These are phyloP conservation scores for Torrubiella hemipterigena DNA, from an alignment of 2,329 filamentous ascomycete species.

Conservation along the genomic window DNA sequence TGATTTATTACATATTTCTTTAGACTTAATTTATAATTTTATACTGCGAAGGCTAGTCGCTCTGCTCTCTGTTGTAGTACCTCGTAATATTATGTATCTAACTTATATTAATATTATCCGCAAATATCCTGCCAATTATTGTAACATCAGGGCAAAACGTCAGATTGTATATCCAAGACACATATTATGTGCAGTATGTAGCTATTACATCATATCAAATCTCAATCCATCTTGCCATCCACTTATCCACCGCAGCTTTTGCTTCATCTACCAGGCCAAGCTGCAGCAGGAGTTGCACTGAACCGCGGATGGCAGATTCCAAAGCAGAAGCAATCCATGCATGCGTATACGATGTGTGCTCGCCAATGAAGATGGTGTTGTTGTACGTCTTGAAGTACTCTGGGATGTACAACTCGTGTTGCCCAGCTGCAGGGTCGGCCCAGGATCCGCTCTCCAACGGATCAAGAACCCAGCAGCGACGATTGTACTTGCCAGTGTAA, in stretches of 20 bases:
- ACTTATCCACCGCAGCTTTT: slow-evolving; percentile 48
- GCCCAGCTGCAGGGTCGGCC: slow-evolving; percentile 46
- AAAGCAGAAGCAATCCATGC: slow-evolving; percentile 58
- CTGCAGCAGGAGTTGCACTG: slow-evolving; percentile 50
- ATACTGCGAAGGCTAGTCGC: too few species aligned
- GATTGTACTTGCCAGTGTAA: slow-evolving; percentile 52
- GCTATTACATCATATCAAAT: too few species aligned
- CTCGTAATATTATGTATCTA: too few species aligned
- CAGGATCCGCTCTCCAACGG: slow-evolving; percentile 50
- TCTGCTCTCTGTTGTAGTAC: too few species aligned
- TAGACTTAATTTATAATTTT: too few species aligned
- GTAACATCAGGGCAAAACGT: too few species aligned
- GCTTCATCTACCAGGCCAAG: slow-evolving; percentile 59
- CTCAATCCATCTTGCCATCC: slow-evolving; percentile 60
- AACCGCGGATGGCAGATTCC: slow-evolving; percentile 54
- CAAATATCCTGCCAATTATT: too few species aligned
- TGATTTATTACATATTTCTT: too few species aligned
- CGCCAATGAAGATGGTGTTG: slow-evolving; percentile 53
- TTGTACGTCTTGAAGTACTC: slow-evolving; percentile 60
- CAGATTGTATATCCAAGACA: too few species aligned
- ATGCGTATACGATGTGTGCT: slow-evolving; percentile 61
- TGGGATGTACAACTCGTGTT: slow-evolving; percentile 59
- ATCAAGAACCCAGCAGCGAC: slow-evolving; percentile 55
- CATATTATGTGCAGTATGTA: too few species aligned
- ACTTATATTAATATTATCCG: too few species aligned